These are phyloP conservation scores for Geotrichum citri-aurantii DNA, from an alignment of 1,139 yeast genomes.

Conservation along the genomic window DNA sequence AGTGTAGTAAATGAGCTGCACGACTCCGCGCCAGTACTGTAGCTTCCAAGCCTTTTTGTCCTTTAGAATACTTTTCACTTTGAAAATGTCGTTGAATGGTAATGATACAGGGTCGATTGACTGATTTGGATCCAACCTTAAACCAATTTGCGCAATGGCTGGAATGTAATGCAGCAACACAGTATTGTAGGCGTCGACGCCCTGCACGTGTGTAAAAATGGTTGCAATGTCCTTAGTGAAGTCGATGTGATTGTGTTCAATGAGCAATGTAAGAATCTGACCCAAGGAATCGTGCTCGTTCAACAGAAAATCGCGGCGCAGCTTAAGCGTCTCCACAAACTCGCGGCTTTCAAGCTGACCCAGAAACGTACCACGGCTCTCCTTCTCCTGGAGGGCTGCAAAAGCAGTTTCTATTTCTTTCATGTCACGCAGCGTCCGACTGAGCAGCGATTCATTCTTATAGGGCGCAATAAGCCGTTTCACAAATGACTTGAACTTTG, in stretches of 20 bases:
- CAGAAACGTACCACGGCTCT: constrained; percentile 47
- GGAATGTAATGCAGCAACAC: constrained; percentile 64
- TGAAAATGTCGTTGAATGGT: constrained; percentile 6
- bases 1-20: constrained; percentile 55
- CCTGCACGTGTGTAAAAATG: constrained; percentile 41
- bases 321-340: constrained; percentile 51
- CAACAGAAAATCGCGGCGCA: constrained; percentile 57
- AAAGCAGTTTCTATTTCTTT: constrained; percentile 52
- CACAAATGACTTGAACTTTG: constrained; percentile 13
- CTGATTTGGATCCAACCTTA: constrained; percentile 16
- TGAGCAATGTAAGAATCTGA: constrained; percentile 43
- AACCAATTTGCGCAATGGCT: constrained; percentile 12
- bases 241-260: constrained; percentile 27
- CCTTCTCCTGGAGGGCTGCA: constrained; percentile 51
- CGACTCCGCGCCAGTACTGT: constrained; percentile 46
- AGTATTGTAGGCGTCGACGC: constrained; percentile 54
- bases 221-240: constrained; percentile 43
- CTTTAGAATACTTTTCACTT: not conserved
- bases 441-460: constrained; percentile 19
- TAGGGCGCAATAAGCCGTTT: constrained; percentile 12
- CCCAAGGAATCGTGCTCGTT: constrained; percentile 69
- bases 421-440: constrained; percentile 49
- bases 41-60: constrained; percentile 28
- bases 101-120: constrained; percentile 9
- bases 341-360: constrained; percentile 44